A percentile compares a stretch with the other conserved stretches of the same genome.
phyloP scores from a whole-genome alignment of 2,329 filamentous ascomycete species.

The Colletotrichum falcatum region DNA sequence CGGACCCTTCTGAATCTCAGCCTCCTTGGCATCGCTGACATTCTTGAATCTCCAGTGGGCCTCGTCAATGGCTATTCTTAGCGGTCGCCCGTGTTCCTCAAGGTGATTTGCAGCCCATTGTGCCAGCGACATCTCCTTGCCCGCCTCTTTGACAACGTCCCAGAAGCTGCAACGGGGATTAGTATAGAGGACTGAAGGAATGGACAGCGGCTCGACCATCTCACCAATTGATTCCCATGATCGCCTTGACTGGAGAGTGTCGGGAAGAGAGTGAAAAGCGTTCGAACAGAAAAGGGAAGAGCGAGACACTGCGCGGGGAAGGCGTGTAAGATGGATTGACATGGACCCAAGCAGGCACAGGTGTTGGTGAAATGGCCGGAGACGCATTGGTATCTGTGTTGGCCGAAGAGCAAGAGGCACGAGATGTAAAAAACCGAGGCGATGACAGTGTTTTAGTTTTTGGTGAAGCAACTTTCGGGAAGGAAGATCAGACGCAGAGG shows the following conservation, averaged over 20 bases:
- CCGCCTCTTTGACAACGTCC: neutral
- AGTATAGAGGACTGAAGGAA: neutral
- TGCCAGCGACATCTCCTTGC: neutral
- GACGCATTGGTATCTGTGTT: neutral
- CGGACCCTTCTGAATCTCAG: neutral
- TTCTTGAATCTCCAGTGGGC: conserved; percentile 24
- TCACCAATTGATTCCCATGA: neutral
- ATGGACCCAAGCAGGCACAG: neutral
- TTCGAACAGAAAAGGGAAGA: neutral
- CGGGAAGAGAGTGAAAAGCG: neutral
- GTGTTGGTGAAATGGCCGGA: no score
- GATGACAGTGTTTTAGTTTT: neutral
- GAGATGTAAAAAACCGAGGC: no score
- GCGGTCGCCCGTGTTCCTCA: neutral
- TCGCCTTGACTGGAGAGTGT: no score
- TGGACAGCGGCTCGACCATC: neutral
- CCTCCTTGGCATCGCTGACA: neutral
- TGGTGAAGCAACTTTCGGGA: neutral
- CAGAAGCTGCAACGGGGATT: neutral
- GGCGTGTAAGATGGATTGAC: neutral
- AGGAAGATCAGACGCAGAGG: neutral
- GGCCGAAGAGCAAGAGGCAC: neutral
- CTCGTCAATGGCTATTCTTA: conserved; percentile 11
- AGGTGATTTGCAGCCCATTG: conserved; percentile 18
- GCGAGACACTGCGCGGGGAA: neutral